These are phyloP conservation scores for Solanum tarapatanum DNA, from an alignment of 257 asterid genomes.

Conservation along the genomic window DNA sequence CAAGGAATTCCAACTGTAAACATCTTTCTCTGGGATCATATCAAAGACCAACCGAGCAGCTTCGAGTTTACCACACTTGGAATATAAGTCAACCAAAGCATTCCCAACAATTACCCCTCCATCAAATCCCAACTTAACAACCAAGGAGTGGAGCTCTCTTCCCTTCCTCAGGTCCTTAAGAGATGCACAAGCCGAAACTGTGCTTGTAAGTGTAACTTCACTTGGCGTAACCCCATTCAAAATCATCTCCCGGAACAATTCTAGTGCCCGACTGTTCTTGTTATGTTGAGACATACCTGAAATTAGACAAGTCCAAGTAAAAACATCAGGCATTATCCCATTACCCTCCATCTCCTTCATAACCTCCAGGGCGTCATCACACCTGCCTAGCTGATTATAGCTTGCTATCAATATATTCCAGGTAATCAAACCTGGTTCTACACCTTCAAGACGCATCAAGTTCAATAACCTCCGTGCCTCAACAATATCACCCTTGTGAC, in stretches of 20 bases:
- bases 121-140: slow-evolving; percentile 45
- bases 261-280: slow-evolving; percentile 34
- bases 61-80: slow-evolving; percentile 58
- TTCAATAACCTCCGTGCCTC: slow-evolving; percentile 42
- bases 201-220: slow-evolving; percentile 52
- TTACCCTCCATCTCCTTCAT: slow-evolving; percentile 50
- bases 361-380: slow-evolving; percentile 43
- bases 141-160: slow-evolving; percentile 50
- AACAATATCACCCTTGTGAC: slow-evolving; percentile 32
- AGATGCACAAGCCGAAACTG: slow-evolving; percentile 46
- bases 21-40: slow-evolving; percentile 39
- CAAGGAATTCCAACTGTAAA: slow-evolving; percentile 77
- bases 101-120: slow-evolving; percentile 54
- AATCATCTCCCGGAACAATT: slow-evolving; percentile 45
- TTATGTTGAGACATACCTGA: slow-evolving; percentile 57
- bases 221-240: slow-evolving; percentile 49
- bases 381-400: slow-evolving; percentile 46
- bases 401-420: slow-evolving; percentile 65
- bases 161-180: slow-evolving; percentile 52
- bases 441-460: slow-evolving; percentile 39
- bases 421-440: slow-evolving; percentile 50
- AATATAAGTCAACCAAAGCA: slow-evolving; percentile 67
- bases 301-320: slow-evolving; percentile 63
- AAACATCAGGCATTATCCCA: slow-evolving; percentile 54
- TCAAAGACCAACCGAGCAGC: slow-evolving; percentile 53